A percentile compares a stretch with the other conserved stretches of the same genome.
These are phyloP conservation scores for Eucalyptus leucophloia DNA, from an alignment of 345 rosid species.

Conservation along the genomic window DNA sequence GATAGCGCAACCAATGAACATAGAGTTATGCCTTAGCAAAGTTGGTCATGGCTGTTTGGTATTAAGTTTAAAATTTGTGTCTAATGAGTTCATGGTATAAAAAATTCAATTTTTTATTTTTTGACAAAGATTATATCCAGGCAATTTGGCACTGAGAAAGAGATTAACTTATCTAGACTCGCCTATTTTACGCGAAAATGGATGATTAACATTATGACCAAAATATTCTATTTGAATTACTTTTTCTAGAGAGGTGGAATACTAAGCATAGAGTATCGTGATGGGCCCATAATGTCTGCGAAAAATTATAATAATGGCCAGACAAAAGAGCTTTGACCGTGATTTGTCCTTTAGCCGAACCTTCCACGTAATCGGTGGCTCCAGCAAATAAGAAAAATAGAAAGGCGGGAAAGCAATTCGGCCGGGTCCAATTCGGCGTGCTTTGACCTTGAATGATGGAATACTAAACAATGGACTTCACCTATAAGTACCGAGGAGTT, in stretches of 20 bases:
- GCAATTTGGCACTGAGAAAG: not conserved
- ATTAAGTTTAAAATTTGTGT: not conserved
- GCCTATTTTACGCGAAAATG: not conserved
- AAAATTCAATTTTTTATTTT: not conserved
- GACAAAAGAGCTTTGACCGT: too few species aligned
- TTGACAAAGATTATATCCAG: fast-evolving
- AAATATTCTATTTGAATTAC: not conserved
- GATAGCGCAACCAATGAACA: not conserved
- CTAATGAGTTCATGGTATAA: not conserved
- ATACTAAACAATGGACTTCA: not conserved
- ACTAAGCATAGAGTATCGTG: too few species aligned
- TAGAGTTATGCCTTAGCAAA: not conserved
- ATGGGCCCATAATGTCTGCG: too few species aligned
- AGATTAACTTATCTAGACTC: not conserved
- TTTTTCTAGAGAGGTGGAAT: not conserved
- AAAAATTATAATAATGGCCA: too few species aligned
- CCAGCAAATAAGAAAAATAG: too few species aligned
- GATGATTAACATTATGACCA: not conserved
- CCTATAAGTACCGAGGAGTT: not conserved
- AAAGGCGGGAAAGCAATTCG: not conserved
- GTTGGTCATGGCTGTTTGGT: fast-evolving
- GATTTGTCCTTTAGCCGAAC: too few species aligned
- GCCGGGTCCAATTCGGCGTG: not conserved
- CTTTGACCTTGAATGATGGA: not conserved
- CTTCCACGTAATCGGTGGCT: too few species aligned